These are phyloP conservation scores for Yamadazyma songkhlaensis DNA, from an alignment of 1,139 yeast genomes.

Conservation along the genomic window DNA sequence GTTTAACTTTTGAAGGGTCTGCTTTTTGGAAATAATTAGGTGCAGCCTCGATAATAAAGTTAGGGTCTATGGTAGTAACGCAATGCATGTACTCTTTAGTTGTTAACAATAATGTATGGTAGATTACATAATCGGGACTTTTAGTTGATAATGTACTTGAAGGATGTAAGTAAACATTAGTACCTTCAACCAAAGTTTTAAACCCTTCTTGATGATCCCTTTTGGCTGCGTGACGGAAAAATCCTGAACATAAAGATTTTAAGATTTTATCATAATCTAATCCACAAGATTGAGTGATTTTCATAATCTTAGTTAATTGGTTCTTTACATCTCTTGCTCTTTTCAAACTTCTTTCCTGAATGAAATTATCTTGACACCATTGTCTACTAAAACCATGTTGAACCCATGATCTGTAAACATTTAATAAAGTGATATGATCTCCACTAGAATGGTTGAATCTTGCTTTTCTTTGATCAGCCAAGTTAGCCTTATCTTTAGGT, in stretches of 20 bases:
- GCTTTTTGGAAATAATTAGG: slow-evolving; percentile 79
- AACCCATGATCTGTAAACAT: slow-evolving; percentile 79
- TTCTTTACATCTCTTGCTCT: slow-evolving; percentile 77
- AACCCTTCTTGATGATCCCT: slow-evolving; percentile 69
- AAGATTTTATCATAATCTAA: slow-evolving; percentile 62
- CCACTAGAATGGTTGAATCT: slow-evolving; percentile 78
- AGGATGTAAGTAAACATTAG: slow-evolving; percentile 86
- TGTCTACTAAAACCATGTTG: slow-evolving; percentile 54
- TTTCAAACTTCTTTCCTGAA: slow-evolving; percentile 77
- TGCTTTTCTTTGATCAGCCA: slow-evolving; percentile 75
- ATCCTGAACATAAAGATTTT: slow-evolving; percentile 80
- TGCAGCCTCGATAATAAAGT: slow-evolving; percentile 78
- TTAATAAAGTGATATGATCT: slow-evolving; percentile 81
- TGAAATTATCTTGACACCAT: slow-evolving; percentile 82
- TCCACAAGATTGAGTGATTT: slow-evolving; percentile 57
- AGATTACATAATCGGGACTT: slow-evolving; percentile 67
- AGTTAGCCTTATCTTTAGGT: slow-evolving; percentile 72
- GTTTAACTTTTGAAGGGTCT: slow-evolving; percentile 40
- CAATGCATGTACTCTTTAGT: slow-evolving; percentile 66
- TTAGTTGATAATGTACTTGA: slow-evolving; percentile 77
- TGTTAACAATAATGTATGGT: slow-evolving; percentile 66
- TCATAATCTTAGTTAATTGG: slow-evolving; percentile 67
- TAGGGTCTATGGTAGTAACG: slow-evolving; percentile 66
- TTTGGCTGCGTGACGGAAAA: slow-evolving; percentile 80
- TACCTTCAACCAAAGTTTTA: slow-evolving; percentile 71